phyloP scores from a whole-genome alignment of 257 asterid species.

The Vinca minor region DNA sequence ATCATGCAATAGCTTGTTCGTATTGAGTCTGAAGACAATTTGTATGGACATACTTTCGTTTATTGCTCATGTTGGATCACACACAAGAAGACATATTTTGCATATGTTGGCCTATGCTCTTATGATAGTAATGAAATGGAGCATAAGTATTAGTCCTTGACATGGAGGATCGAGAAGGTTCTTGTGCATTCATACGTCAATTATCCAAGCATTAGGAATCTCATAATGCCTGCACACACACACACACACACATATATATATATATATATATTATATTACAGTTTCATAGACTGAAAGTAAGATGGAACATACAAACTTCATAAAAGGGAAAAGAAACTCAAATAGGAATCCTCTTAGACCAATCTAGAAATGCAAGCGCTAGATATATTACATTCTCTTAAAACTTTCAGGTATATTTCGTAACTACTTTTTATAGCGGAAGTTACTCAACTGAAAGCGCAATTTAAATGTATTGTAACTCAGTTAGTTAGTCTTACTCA shows the following conservation, averaged over 20 bases:
- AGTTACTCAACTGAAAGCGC: too few relatives aligned
- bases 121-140: neutral
- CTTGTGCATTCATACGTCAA: neutral
- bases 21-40: neutral
- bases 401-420: neutral
- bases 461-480: too few relatives aligned
- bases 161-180: neutral
- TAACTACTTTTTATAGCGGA: too few relatives aligned
- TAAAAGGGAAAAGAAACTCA: neutral
- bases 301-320: neutral
- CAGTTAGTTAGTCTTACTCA: too few relatives aligned
- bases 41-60: neutral
- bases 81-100: neutral
- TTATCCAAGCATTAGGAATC: neutral
- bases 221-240: neutral
- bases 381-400: neutral
- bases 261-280: neutral
- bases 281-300: neutral
- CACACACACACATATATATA: too few relatives aligned
- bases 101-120: neutral
- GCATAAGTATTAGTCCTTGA: neutral
- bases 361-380: neutral
- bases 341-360: neutral
- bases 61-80: neutral
- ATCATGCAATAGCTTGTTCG: neutral